phyloP scores from a whole-genome alignment of 1,284 basidiomycete genomes.

The Mycena citricolor region DNA sequence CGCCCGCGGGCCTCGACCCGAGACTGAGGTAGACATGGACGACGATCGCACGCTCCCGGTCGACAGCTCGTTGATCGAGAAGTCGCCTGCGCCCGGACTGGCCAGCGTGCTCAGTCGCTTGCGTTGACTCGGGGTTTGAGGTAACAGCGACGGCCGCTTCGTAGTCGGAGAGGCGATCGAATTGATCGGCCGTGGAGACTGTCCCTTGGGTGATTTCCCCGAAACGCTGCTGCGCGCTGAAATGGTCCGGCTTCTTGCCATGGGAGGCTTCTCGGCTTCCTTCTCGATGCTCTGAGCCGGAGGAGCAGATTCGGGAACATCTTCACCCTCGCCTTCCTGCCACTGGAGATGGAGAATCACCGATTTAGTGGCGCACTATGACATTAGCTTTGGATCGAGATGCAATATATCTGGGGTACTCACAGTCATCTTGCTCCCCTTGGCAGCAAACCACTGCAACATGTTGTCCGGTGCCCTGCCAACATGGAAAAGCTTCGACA shows the following conservation, averaged over 20 bases:
- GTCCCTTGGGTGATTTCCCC: too few relatives aligned
- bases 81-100: slow-evolving; percentile 6
- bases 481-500: slow-evolving; percentile 68
- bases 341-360: slow-evolving; percentile 86
- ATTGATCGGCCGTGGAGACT: too few relatives aligned
- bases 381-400: background rate
- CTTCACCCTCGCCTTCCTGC: slow-evolving; percentile 63
- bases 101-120: slow-evolving; percentile 18
- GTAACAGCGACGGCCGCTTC: slow-evolving; percentile 24
- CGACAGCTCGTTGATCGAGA: slow-evolving; percentile 21
- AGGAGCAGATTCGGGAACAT: slow-evolving; percentile 25
- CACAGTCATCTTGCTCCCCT: slow-evolving; percentile 88
- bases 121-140: slow-evolving; percentile 15
- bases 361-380: slow-evolving; percentile 86
- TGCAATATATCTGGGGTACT: slow-evolving; percentile 25
- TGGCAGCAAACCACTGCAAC: slow-evolving; percentile 89
- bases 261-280: too few relatives aligned
- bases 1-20: slow-evolving; percentile 18
- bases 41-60: slow-evolving; percentile 10
- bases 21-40: slow-evolving; percentile 18
- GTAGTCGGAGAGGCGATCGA: slow-evolving; percentile 30
- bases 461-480: slow-evolving; percentile 79
- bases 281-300: background rate
- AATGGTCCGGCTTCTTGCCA: too few relatives aligned
- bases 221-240: too few relatives aligned